These are phyloP conservation scores for Hygrophorus pudorinus DNA, from an alignment of 768 basidiomycete genomes.

Conservation along the genomic window DNA sequence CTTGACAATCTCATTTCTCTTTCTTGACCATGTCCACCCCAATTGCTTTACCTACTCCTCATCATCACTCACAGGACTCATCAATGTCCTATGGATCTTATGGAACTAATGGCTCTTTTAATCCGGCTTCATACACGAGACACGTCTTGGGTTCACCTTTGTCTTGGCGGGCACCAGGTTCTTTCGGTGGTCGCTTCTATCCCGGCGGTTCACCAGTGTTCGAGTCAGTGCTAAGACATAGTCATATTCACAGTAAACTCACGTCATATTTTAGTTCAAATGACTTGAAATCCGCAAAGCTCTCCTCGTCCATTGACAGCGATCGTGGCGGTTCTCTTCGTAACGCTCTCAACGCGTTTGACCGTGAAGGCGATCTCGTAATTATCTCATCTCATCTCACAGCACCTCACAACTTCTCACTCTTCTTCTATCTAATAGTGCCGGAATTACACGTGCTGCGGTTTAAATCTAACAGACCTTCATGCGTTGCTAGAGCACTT, in stretches of 20 bases:
- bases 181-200: conserved; percentile 54
- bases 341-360: conserved; percentile 57
- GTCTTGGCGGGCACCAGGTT: conserved; percentile 53
- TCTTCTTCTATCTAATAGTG: conserved; percentile 32
- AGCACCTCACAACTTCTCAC: conserved; percentile 1
- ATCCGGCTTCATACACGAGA: conserved; percentile 56
- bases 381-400: conserved; percentile 18
- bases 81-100: background rate
- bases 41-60: background rate
- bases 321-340: conserved; percentile 51
- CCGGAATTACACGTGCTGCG: conserved; percentile 87
- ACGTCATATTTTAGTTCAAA: conserved; percentile 14
- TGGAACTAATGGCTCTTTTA: conserved; percentile 37
- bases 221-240: no score
- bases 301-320: conserved; percentile 44
- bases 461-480: conserved; percentile 47
- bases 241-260: no score
- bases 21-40: background rate
- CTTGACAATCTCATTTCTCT: background rate
- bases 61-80: background rate
- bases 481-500: conserved; percentile 81
- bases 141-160: conserved; percentile 65
- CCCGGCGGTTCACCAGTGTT: conserved; percentile 56
- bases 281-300: conserved; percentile 26
- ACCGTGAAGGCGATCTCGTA: conserved; percentile 66